These are phyloP conservation scores for Cystobasidium onofrii DNA, from an alignment of 768 basidiomycete species.

Conservation along the genomic window DNA sequence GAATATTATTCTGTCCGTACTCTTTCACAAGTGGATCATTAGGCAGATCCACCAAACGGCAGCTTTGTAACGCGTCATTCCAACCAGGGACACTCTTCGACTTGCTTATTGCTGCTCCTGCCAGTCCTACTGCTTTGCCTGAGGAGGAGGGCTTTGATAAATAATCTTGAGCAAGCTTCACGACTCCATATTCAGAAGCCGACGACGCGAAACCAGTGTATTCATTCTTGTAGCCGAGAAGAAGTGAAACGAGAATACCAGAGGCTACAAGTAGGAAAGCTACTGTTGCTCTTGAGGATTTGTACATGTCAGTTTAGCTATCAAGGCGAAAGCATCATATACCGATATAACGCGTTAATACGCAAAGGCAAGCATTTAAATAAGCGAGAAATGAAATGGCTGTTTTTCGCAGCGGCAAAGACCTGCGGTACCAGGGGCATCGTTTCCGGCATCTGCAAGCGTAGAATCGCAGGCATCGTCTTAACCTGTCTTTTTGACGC, in stretches of 20 bases:
- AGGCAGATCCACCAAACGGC: conserved; percentile 14
- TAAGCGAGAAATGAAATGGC: no score
- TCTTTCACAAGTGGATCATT: conserved; percentile 33
- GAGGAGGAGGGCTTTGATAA: neutral
- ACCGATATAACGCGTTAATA: no score
- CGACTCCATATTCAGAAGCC: neutral
- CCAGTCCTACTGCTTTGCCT: no score
- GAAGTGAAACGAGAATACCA: neutral
- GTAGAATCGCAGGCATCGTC: no score
- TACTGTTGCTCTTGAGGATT: neutral
- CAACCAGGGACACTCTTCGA: neutral
- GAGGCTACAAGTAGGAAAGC: neutral
- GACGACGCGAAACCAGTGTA: neutral
- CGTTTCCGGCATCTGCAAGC: no score
- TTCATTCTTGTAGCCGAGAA: neutral
- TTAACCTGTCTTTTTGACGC: no score
- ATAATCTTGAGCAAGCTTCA: neutral
- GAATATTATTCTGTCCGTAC: conserved; percentile 37
- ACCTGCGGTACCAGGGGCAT: no score
- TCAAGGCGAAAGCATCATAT: neutral
- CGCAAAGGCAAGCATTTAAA: no score
- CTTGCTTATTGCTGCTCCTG: neutral
- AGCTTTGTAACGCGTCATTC: conserved; percentile 5
- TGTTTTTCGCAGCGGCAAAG: no score
- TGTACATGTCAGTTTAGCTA: neutral